A percentile compares a stretch with the other conserved stretches of the same genome.
Evolutionary conservation across 2,329 filamentous ascomycete genomes (phyloP).

Genomic region (Ceratocystiopsis brevicomis): DNA sequence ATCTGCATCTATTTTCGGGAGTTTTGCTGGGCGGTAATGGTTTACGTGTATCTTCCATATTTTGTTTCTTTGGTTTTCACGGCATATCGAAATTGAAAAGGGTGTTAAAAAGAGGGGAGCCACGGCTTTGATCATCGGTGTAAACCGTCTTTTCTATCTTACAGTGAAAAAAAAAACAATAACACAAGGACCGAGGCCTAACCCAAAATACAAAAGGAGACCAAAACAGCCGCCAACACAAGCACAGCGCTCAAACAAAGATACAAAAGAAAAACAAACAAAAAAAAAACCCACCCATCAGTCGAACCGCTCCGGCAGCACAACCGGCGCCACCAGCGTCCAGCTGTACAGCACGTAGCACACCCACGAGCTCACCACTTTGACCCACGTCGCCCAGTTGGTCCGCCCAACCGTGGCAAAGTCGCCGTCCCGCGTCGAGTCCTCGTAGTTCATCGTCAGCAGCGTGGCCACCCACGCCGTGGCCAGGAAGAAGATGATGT

Average conservation of each 20-base stretch:
- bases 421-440: constrained; percentile 43
- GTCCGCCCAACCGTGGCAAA: constrained; percentile 89
- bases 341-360: constrained; percentile 90
- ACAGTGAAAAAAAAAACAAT: not conserved
- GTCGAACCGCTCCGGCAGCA: constrained; percentile 75
- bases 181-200: not conserved
- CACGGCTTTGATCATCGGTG: too few relatives aligned
- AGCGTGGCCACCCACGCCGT: constrained; percentile 92
- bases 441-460: constrained; percentile 54
- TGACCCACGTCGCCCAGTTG: constrained; percentile 97
- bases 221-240: not conserved
- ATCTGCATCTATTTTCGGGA: not conserved
- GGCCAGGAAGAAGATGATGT: constrained; percentile 92
- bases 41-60: not conserved
- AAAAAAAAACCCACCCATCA: constrained; percentile 9
- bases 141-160: too few relatives aligned
- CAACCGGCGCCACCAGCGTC: constrained; percentile 73
- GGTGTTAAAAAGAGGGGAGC: not conserved
- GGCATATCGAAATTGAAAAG: not conserved
- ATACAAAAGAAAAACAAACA: not conserved
- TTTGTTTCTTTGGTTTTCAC: not conserved
- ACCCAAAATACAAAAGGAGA: too few relatives aligned
- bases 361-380: constrained; percentile 94
- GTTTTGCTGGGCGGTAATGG: not conserved
- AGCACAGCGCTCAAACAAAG: not conserved